These are phyloP conservation scores for Gymnopilus junonius DNA, from an alignment of 768 basidiomycete genomes.

Conservation along the genomic window DNA sequence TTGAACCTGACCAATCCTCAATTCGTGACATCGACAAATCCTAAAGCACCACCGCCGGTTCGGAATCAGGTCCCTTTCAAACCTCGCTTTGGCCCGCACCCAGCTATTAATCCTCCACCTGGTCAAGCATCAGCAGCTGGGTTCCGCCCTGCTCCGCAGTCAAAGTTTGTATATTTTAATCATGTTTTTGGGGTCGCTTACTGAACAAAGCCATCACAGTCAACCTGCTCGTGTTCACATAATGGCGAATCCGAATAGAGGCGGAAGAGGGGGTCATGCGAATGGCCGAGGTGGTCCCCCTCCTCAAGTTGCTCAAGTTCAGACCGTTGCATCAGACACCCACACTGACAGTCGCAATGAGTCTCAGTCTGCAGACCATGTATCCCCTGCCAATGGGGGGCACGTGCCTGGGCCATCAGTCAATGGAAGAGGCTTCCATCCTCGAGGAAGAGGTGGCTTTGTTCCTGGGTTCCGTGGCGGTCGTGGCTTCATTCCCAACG, in stretches of 20 bases:
- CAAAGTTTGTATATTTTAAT: constrained; percentile 32
- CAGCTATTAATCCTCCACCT: constrained; percentile 55
- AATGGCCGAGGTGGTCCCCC: constrained; percentile 39
- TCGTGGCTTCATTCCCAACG: constrained; percentile 31
- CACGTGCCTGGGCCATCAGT: constrained; percentile 13
- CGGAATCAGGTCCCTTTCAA: constrained; percentile 59
- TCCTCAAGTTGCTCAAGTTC: constrained; percentile 17
- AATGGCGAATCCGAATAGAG: constrained; percentile 77
- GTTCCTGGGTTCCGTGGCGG: constrained; percentile 34
- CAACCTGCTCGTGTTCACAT: constrained; percentile 58
- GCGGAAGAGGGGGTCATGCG: constrained; percentile 35
- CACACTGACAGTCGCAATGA: constrained; percentile 8
- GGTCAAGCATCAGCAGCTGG: constrained; percentile 63
- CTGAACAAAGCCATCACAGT: constrained; percentile 20
- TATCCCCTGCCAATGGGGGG: constrained; percentile 22
- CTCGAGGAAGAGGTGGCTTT: constrained; percentile 33
- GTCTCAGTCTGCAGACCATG: background rate
- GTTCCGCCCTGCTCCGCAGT: constrained; percentile 59
- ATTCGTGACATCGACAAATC: constrained; percentile 77
- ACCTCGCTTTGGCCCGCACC: constrained; percentile 70
- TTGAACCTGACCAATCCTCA: constrained; percentile 89
- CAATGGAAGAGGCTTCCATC: constrained; percentile 28
- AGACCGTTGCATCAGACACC: constrained; percentile 4
- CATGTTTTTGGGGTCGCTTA: background rate
- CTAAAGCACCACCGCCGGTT: constrained; percentile 55